phyloP scores from a whole-genome alignment of 768 basidiomycete species.

The Gautieria morchelliformis region DNA sequence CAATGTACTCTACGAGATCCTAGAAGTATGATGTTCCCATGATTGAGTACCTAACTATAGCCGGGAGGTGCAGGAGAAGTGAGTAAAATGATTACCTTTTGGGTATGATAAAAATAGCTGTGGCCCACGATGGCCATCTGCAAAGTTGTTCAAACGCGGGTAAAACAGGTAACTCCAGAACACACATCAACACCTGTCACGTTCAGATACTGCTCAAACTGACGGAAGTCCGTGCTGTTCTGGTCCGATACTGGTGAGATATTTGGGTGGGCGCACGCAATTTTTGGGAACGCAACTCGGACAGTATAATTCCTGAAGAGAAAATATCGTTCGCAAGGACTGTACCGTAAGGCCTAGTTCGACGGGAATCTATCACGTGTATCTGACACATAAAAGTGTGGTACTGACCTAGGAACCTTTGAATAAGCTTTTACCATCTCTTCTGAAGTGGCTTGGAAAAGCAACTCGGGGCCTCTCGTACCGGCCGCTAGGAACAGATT shows the following conservation, averaged over 20 bases:
- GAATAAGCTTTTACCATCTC: slow-evolving; percentile 92
- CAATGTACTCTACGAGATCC: slow-evolving; percentile 77
- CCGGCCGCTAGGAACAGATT: slow-evolving; percentile 55
- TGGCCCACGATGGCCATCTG: slow-evolving; percentile 89
- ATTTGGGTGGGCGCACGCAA: neutral
- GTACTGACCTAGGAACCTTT: slow-evolving; percentile 58
- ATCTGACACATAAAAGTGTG: neutral
- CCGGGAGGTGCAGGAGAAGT: neutral
- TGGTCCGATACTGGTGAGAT: slow-evolving; percentile 3
- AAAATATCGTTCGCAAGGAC: slow-evolving; percentile 90
- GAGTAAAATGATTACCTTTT: slow-evolving; percentile 44
- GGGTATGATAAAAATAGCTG: slow-evolving; percentile 91
- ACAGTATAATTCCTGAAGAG: slow-evolving; percentile 79
- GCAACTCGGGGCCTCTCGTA: slow-evolving; percentile 73
- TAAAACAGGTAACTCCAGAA: neutral
- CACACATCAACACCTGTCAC: slow-evolving; percentile 85
- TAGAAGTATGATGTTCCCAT: slow-evolving; percentile 9
- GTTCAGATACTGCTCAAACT: slow-evolving; percentile 84
- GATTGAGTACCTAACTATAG: neutral
- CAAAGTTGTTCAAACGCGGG: slow-evolving; percentile 3
- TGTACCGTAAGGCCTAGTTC: slow-evolving; percentile 69
- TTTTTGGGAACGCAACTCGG: slow-evolving; percentile 50
- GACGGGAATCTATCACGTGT: neutral
- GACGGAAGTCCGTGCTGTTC: slow-evolving; percentile 84
- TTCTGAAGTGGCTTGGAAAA: slow-evolving; percentile 93